Evolutionary conservation across 352 stramenopile genomes (phyloP), one percentile per base, ranked within the genome.

Genomic region (Phytopythium chamaehyphon): DNA sequence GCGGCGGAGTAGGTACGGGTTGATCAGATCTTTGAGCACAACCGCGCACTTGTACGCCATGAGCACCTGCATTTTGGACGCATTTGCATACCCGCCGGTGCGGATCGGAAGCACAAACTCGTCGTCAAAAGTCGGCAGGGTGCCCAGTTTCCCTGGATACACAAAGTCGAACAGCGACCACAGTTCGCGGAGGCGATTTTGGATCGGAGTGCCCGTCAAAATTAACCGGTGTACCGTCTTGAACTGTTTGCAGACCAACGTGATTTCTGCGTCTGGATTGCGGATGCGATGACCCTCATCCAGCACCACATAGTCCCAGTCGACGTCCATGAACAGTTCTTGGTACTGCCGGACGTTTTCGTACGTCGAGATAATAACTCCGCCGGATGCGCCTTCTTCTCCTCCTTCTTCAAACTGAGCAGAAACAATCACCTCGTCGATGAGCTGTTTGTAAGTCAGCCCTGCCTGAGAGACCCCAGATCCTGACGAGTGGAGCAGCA

Each of bases 151-250:
- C 24, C 97, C 97, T 22, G 97, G 97, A 66, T 98, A 99, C 4
- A 99, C 91, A 73, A 99, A 99, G 64, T 99, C 97, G 67, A 99
- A 98, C 2, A 99, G 66, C 11, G 87, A 97, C 97, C 97, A 99
- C 16, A 99, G 73, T 62, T 99, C 97, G 26, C 76, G 76, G 47
- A 99, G 70, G 28, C 89, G 95, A 67, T 99, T 99, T 75, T 95
- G 85, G 54, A 96, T 93, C 0, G 90, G 90, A 5, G 92, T 97
- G 21, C 95, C 93, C 40, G 75, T 95, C 23, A 98, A 71, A 8
- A 98, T 90, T 26, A 98, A 77, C 16, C 95, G 86, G 61, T 98
- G 90, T 12, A 96, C 71, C 0, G 88, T 95, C 22, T 76, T 73
- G 26, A 98, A 59, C 53, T 93, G 74, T 56, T 98, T 98, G 70